A percentile compares a stretch with the other conserved stretches of the same genome.
Evolutionary conservation across 257 asterid genomes (phyloP).

Genomic region (Thymus mandschuricus): DNA sequence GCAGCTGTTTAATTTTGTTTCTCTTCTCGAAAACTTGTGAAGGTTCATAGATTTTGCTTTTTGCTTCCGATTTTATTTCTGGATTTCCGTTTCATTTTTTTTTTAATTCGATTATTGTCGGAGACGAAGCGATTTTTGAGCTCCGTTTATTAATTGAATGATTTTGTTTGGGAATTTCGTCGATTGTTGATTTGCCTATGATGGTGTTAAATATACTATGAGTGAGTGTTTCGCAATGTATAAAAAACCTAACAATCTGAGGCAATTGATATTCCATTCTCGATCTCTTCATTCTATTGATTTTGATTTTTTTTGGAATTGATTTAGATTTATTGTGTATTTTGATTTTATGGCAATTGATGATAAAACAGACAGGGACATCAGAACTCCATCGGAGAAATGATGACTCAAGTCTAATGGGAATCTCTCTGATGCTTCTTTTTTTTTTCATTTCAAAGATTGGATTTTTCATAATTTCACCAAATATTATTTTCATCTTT

Average conservation of each 20-base stretch:
- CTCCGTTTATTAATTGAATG: too few relatives aligned
- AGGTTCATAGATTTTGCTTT: too few relatives aligned
- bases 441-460: too few relatives aligned
- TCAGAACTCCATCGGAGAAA: slow-evolving; percentile 42
- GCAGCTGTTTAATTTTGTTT: too few relatives aligned
- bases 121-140: too few relatives aligned
- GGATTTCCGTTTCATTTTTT: background rate
- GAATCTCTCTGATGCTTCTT: slow-evolving; percentile 70
- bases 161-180: too few relatives aligned
- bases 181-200: too few relatives aligned
- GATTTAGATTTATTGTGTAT: background rate
- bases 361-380: slow-evolving; percentile 77
- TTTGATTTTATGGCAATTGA: slow-evolving; percentile 35
- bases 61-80: background rate
- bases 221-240: slow-evolving; percentile 42
- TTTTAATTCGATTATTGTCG: background rate
- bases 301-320: too few relatives aligned
- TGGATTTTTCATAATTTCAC: too few relatives aligned
- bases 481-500: background rate
- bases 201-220: slow-evolving; percentile 66
- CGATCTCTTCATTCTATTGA: background rate
- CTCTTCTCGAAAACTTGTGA: too few relatives aligned
- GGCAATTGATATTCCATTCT: slow-evolving; percentile 23
- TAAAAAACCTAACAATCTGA: slow-evolving; percentile 42
- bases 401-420: slow-evolving; percentile 59